Percentiles rank a stretch among this genome's conserved stretches.
Evolutionary conservation across 2,329 filamentous ascomycete genomes (phyloP).

Genomic region (Alternaria novae-zelandiae): DNA sequence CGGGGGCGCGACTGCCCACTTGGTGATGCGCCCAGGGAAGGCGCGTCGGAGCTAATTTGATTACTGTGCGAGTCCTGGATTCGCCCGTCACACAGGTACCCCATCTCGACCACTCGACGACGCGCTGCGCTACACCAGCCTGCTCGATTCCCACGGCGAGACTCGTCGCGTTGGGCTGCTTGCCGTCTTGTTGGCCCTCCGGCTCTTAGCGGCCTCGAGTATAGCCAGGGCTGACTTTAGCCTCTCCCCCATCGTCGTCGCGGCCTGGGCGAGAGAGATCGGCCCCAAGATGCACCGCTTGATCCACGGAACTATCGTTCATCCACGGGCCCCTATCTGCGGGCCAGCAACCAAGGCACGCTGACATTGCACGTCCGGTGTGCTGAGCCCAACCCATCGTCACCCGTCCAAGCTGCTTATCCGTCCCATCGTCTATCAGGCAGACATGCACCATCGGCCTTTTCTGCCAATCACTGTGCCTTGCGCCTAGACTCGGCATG

Average conservation of each 20-base stretch:
- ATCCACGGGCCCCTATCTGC: slow-evolving; percentile 4
- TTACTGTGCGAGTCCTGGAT: slow-evolving; percentile 21
- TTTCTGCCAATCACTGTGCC: slow-evolving; percentile 20
- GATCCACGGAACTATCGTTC: slow-evolving; percentile 25
- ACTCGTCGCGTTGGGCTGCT: neutral
- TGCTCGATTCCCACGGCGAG: neutral
- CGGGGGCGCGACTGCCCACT: slow-evolving; percentile 10
- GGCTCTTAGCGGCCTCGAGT: slow-evolving; percentile 3
- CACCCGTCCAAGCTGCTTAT: neutral
- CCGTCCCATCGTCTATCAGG: slow-evolving; percentile 18
- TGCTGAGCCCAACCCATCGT: slow-evolving; percentile 2
- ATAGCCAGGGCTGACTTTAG: slow-evolving; percentile 9
- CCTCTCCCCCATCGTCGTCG: neutral
- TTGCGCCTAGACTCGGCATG: slow-evolving; percentile 16
- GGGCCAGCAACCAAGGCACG: neutral
- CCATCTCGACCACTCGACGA: neutral
- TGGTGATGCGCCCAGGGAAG: slow-evolving; percentile 11
- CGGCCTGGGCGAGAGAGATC: slow-evolving; percentile 19
- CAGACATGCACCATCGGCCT: slow-evolving; percentile 17
- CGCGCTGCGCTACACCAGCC: neutral
- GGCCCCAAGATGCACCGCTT: slow-evolving; percentile 13
- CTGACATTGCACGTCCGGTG: neutral
- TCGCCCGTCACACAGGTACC: slow-evolving; percentile 27
- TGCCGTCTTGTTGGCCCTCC: neutral
- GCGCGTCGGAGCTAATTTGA: slow-evolving; percentile 30